Base-by-base conservation (phyloP, 2,329 filamentous ascomycete species). In the Calonectria pseudoturangicola region DNA sequence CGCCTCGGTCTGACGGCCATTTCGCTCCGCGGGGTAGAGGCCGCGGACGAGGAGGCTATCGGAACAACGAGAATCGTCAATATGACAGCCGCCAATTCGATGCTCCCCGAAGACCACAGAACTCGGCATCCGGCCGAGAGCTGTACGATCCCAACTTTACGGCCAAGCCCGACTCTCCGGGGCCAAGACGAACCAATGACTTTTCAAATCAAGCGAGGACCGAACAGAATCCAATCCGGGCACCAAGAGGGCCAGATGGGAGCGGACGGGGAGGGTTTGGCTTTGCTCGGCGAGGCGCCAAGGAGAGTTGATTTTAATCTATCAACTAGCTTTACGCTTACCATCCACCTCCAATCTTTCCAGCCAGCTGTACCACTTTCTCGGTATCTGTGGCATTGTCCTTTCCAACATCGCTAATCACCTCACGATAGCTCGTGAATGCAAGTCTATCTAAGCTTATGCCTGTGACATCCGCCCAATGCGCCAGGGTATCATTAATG, bases 331-430 rank as follows among this genome's bases (percentile, higher is more conserved):
- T 72, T 60, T 73, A 71, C 56, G 64, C 69, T 83, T 89, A 98
- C 97, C 97, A 99, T 28, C 97, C 97, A 66, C 97, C 97, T 66
- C 96, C 97, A 79, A 96, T 94, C 84, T 95, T 97, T 69, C 95
- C 93, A 58, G 96, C 96, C 80, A 99, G 88, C 81, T 97, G 95
- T 71, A 95, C 93, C 48, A 98, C 96, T 72, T 93, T 91, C 81
- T 97, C 94, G 51, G 94, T 93, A 81, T 95, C 93, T 72, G 88
- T 87, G 83, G 87, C 81, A 82, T 89, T 86, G 75, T 90, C 89
- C 86, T 97, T 98, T 64, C 97, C 97, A 51, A 99, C 95, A 82
- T 98, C 95, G 85, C 96, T 98, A 79, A 98, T 93, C 27, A 99
- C 96, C 84, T 96, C 93, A 74, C 97, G 92, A 86, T 95, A 99